phyloP scores from a whole-genome alignment of 805 yeast genomes.

The Candida germanica region DNA sequence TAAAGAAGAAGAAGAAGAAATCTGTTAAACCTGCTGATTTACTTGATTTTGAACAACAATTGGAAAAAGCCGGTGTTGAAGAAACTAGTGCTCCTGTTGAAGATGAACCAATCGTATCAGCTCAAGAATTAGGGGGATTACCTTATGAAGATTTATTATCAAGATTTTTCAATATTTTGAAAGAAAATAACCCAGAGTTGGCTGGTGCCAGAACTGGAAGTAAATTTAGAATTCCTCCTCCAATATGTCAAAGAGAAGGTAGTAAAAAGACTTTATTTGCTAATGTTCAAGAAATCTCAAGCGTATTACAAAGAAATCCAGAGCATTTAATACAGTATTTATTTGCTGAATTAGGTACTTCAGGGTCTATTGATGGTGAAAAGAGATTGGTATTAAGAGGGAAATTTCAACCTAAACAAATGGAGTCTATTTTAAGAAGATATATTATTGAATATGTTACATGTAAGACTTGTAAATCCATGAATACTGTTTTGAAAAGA shows the following conservation, averaged over 20 bases:
- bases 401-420: conserved; percentile 95
- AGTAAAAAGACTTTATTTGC: conserved; percentile 93
- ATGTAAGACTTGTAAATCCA: conserved; percentile 97
- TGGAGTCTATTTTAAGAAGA: conserved; percentile 94
- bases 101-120: conserved; percentile 21
- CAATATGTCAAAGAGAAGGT: conserved; percentile 95
- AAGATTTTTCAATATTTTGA: conserved; percentile 82
- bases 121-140: conserved; percentile 47
- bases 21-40: conserved; percentile 51
- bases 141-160: conserved; percentile 75
- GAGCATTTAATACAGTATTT: conserved; percentile 95
- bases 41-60: conserved; percentile 82
- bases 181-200: conserved; percentile 93
- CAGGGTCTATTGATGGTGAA: conserved; percentile 98
- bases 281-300: conserved; percentile 91
- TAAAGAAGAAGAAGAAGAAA: conserved; percentile 83
- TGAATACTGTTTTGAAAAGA: conserved; percentile 92
- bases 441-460: conserved; percentile 96
- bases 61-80: conserved; percentile 85
- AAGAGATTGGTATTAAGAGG: conserved; percentile 97
- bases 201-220: conserved; percentile 95
- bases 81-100: conserved; percentile 33
- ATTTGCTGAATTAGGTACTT: conserved; percentile 98
- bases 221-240: conserved; percentile 96
- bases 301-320: conserved; percentile 91